Evolutionary conservation across 2,329 filamentous ascomycete species (phyloP), one percentile per base, ranked within the genome.

Genomic region (Trichoderma sp.): DNA sequence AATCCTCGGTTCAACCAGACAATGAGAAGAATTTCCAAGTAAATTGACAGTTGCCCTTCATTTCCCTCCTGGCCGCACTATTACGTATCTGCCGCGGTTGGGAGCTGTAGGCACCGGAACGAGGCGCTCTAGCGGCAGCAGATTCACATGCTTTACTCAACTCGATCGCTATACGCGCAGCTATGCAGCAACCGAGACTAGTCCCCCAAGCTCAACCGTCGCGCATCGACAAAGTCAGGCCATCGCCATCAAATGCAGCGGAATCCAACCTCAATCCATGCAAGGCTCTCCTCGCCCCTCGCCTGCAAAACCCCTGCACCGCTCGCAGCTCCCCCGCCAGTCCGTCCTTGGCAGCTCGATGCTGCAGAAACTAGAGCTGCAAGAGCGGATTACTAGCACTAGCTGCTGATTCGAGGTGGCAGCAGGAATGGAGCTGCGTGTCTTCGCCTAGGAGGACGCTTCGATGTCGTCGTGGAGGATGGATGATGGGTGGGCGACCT

Each of bases 41-140:
- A 43, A 44, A 52, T 28, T 61, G 34, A 39, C 6, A 24, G 28
- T 43, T 26, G 12, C 48, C 50, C 24, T 61, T 55, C 26, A 41
- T 63, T 63, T 55, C 50, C 39, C 34, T 43, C 26, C 19, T 24
- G n/a, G 47, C 48, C 59, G 39, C 59, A 62, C 59, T 54, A 62
- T 62, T 62, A 62, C 59, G 59, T 54, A 54, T 54, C 48, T 62
- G 48, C 59, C 47, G 59, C 48, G 47, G 17, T 30, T 39, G 10
- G 59, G 52, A 48, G 59, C 59, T 62, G 34, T 54, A 48, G 59
- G 59, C 41, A 39, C 19, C 48, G 43, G 19, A 63, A 47, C 41
- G 48, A 45, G 50, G 59, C 59, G 59, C 10, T 28, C 26, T 55
- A 63, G 50, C 59, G 59, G 59, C 28, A 45, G 24, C 43, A 39